Evolutionary conservation across 192 early-diverging fungal genomes (phyloP).

Genomic region (Entomortierella parvispora): DNA sequence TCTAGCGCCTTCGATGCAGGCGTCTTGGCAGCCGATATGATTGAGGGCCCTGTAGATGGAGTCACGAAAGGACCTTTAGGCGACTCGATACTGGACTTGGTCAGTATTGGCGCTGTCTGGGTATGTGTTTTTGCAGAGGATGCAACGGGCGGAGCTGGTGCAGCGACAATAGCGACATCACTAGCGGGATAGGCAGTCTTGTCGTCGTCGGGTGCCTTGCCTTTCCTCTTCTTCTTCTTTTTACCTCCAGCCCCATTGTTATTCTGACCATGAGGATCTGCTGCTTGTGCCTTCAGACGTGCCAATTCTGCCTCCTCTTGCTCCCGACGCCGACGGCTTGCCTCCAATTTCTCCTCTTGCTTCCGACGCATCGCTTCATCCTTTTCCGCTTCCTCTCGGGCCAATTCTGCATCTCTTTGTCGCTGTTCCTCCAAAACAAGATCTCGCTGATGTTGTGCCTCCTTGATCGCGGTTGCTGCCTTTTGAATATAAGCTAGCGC

Average conservation of each 20-base stretch:
- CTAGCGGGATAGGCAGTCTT: no score
- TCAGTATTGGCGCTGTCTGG: no score
- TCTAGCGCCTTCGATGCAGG: background rate
- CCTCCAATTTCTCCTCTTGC: conserved; percentile 55
- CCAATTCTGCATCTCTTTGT: conserved; percentile 55
- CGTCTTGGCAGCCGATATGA: no score
- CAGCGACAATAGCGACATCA: no score
- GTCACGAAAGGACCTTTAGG: no score
- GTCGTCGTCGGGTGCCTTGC: no score
- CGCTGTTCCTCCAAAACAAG: conserved; percentile 59
- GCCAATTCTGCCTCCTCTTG: conserved; percentile 51
- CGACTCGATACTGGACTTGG: no score
- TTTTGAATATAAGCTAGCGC: conserved; percentile 39
- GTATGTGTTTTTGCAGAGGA: no score
- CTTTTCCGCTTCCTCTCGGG: conserved; percentile 42
- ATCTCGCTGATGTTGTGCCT: conserved; percentile 56
- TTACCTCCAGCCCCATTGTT: conserved; percentile 7
- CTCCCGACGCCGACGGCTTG: conserved; percentile 37
- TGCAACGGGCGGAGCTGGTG: no score
- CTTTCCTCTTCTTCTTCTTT: conserved; percentile 49
- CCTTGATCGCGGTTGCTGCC: conserved; percentile 25
- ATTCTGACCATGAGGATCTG: conserved; percentile 18
- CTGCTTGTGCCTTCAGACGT: conserved; percentile 22
- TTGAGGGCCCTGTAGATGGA: background rate
- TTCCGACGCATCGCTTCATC: conserved; percentile 47